Percentiles rank a stretch among this genome's conserved stretches.
These are phyloP conservation scores for Diplodia scrobiculata DNA, from an alignment of 2,329 filamentous ascomycete species.

Conservation along the genomic window DNA sequence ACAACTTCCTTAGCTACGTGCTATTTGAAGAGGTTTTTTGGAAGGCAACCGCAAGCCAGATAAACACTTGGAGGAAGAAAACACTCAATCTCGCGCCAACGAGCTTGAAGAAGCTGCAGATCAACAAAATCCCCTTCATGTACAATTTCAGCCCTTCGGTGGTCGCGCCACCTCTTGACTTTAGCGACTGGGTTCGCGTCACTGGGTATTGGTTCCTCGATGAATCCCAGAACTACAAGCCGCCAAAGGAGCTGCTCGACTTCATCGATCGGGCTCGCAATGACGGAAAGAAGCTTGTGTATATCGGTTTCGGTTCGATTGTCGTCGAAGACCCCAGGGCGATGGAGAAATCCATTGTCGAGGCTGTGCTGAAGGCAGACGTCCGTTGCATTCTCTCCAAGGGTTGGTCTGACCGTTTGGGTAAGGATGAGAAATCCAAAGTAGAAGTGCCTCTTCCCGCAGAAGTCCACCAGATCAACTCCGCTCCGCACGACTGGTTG, in stretches of 20 bases:
- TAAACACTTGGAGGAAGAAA: slow-evolving; percentile 89
- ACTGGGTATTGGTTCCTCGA: slow-evolving; percentile 98
- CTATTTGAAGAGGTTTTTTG: slow-evolving; percentile 98
- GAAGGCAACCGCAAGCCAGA: slow-evolving; percentile 85
- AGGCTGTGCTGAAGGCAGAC: slow-evolving; percentile 86
- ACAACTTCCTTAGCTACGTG: slow-evolving; percentile 93
- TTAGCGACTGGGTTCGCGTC: slow-evolving; percentile 94
- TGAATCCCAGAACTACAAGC: slow-evolving; percentile 68
- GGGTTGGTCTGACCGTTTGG: slow-evolving; percentile 88
- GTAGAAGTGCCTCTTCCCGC: slow-evolving; percentile 66
- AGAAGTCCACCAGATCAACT: slow-evolving; percentile 84
- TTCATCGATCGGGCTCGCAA: slow-evolving; percentile 76
- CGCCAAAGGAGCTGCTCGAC: slow-evolving; percentile 70
- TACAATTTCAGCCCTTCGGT: slow-evolving; percentile 97
- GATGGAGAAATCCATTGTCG: slow-evolving; percentile 88
- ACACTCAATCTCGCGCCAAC: slow-evolving; percentile 78
- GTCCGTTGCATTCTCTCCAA: slow-evolving; percentile 94
- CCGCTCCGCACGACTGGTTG: slow-evolving; percentile 94
- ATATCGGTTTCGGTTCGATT: slow-evolving; percentile 95
- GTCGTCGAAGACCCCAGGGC: slow-evolving; percentile 86
- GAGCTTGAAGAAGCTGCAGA: slow-evolving; percentile 84
- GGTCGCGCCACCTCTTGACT: slow-evolving; percentile 91
- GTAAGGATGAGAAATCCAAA: slow-evolving; percentile 46
- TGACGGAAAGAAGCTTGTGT: slow-evolving; percentile 89
- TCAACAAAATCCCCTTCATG: slow-evolving; percentile 95